Percentiles rank a stretch among this genome's conserved stretches.
phyloP scores from a whole-genome alignment of 768 basidiomycete species.

The Boletus fagicola region DNA sequence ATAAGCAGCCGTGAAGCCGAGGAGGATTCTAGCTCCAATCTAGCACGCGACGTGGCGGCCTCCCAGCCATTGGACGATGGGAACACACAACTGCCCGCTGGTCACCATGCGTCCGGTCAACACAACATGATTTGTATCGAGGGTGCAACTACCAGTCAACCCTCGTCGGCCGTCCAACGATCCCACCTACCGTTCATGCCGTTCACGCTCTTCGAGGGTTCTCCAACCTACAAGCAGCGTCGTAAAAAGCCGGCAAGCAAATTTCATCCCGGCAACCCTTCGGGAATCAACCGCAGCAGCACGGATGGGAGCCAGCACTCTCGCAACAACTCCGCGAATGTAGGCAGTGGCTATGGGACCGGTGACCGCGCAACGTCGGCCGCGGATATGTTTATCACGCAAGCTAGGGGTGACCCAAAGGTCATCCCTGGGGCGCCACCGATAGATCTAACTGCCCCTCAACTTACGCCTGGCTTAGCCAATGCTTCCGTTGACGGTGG shows the following conservation, averaged over 20 bases:
- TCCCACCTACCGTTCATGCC: slow-evolving; percentile 49
- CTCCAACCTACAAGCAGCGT: slow-evolving; percentile 85
- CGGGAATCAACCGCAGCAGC: slow-evolving; percentile 28
- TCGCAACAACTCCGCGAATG: slow-evolving; percentile 7
- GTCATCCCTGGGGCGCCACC: slow-evolving; percentile 20
- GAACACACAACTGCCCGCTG: slow-evolving; percentile 16
- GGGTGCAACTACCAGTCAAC: slow-evolving; percentile 13
- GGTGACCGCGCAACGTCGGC: slow-evolving; percentile 43
- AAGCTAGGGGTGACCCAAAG: slow-evolving; percentile 56
- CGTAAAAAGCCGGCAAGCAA: slow-evolving; percentile 65
- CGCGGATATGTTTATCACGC: slow-evolving; percentile 65
- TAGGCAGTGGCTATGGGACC: slow-evolving; percentile 31
- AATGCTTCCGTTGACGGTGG: slow-evolving; percentile 24
- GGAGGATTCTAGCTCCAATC: slow-evolving; percentile 34
- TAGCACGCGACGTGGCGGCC: slow-evolving; percentile 27
- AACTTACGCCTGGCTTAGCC: slow-evolving; percentile 22
- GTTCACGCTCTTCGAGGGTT: slow-evolving; percentile 79
- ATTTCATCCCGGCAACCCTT: slow-evolving; percentile 25
- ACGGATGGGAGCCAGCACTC: slow-evolving; percentile 22
- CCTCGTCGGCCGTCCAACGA: slow-evolving; percentile 21
- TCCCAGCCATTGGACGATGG: slow-evolving; percentile 12
- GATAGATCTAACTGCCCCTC: slow-evolving; percentile 16
- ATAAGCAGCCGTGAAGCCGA: slow-evolving; percentile 37
- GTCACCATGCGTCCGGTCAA: slow-evolving; percentile 4
- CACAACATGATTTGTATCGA: slow-evolving; percentile 29